Evolutionary conservation across 352 stramenopile genomes (phyloP).

Genomic region (Globisporangium polare): DNA sequence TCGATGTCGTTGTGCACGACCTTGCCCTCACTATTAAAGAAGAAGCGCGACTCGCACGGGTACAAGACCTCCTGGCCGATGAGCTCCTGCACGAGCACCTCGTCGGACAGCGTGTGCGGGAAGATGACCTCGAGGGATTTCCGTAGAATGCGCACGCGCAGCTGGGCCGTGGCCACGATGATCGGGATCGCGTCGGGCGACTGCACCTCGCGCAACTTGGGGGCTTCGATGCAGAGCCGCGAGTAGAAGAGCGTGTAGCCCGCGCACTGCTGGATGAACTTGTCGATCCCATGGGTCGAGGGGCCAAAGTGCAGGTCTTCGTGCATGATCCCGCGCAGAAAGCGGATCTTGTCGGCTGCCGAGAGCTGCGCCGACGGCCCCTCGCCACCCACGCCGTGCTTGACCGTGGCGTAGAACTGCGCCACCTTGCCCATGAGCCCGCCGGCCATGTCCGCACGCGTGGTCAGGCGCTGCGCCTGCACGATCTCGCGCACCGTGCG

Average conservation of each 20-base stretch:
- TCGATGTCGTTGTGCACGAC: conserved; percentile 35
- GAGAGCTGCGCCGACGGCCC: background rate
- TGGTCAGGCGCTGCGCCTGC: conserved; percentile 14
- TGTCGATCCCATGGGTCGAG: conserved; percentile 7
- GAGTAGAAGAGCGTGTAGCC: conserved; percentile 19
- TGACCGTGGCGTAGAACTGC: conserved; percentile 5
- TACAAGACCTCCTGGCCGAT: conserved; percentile 33
- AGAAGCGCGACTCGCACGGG: conserved; percentile 31
- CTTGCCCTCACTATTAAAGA: conserved; percentile 40
- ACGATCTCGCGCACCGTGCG: conserved; percentile 20
- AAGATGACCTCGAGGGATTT: conserved; percentile 44
- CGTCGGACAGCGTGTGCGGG: conserved; percentile 36
- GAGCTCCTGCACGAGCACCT: conserved; percentile 30
- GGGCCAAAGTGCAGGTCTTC: conserved; percentile 9
- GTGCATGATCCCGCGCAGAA: conserved; percentile 15
- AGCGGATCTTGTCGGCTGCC: conserved; percentile 8
- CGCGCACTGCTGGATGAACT: conserved; percentile 20
- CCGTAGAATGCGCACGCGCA: conserved; percentile 29
- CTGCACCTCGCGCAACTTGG: conserved; percentile 14
- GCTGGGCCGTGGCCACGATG: conserved; percentile 9
- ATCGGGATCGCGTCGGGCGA: conserved; percentile 11
- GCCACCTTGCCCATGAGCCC: conserved; percentile 9
- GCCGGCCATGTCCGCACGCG: background rate
- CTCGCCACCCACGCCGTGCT: conserved; percentile 11
- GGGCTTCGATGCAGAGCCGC: conserved; percentile 11